phyloP scores from a whole-genome alignment of 495 filamentous ascomycete species.

The Astrocystis sublimbata region DNA sequence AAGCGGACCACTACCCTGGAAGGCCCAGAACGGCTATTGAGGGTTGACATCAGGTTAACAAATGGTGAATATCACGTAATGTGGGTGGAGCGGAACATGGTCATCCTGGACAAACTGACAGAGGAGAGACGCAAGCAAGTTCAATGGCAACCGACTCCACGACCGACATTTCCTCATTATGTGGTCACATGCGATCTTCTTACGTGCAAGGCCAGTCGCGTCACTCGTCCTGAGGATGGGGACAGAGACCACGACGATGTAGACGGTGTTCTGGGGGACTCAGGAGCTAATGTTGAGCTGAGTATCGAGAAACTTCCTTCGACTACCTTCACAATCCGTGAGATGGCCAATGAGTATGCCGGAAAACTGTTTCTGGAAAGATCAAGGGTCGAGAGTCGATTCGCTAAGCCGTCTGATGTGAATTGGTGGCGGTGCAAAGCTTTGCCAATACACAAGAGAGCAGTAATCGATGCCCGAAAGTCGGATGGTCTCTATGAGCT shows the following conservation, averaged over 20 bases:
- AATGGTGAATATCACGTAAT: not conserved
- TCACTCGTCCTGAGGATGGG: not conserved
- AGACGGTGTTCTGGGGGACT: not conserved
- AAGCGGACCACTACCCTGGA: not conserved
- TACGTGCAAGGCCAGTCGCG: not conserved
- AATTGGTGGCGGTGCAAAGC: slow-evolving; percentile 7
- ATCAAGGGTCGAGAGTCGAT: not conserved
- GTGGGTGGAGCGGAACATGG: slow-evolving; percentile 9
- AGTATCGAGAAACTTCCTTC: slow-evolving; percentile 1
- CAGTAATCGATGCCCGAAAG: not conserved
- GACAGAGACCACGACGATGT: not conserved
- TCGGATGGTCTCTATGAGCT: slow-evolving; percentile 5
- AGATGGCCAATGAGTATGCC: slow-evolving; percentile 13
- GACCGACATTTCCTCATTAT: slow-evolving; percentile 7
- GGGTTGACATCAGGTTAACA: not conserved
- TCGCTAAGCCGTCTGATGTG: not conserved
- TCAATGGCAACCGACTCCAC: not conserved
- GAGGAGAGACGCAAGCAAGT: not conserved
- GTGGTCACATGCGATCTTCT: slow-evolving; percentile 10
- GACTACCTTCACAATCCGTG: not conserved
- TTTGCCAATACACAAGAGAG: not conserved
- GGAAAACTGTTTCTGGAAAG: slow-evolving; percentile 1
- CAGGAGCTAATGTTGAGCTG: not conserved
- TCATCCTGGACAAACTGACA: not conserved
- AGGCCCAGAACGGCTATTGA: slow-evolving; percentile 3